phyloP scores from a whole-genome alignment of 2,329 filamentous ascomycete species.

The Botrytis fabae region DNA sequence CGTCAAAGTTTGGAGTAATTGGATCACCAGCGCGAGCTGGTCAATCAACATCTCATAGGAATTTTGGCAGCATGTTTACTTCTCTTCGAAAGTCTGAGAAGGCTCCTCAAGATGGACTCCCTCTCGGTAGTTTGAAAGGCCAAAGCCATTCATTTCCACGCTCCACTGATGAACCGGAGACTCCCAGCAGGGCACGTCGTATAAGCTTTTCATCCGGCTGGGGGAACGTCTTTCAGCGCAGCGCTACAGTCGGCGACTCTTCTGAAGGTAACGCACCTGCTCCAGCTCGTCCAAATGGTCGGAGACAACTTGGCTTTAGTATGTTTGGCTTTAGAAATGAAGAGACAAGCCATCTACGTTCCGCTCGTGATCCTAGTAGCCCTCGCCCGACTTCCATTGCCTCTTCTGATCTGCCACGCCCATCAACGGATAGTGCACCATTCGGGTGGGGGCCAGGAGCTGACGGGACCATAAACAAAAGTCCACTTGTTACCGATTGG shows the following conservation, averaged over 20 bases:
- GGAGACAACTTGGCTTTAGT: conserved; percentile 36
- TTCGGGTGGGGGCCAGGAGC: conserved; percentile 64
- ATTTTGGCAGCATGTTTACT: conserved; percentile 56
- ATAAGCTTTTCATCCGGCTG: conserved; percentile 59
- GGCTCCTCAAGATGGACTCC: conserved; percentile 55
- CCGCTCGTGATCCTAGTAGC: conserved; percentile 57
- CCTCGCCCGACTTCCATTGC: conserved; percentile 69
- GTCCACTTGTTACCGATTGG: conserved; percentile 56
- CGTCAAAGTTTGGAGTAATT: conserved; percentile 37
- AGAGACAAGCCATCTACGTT: conserved; percentile 42
- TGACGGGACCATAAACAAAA: conserved; percentile 51
- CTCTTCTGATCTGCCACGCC: conserved; percentile 70
- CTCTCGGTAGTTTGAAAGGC: conserved; percentile 68
- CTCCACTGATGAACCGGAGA: conserved; percentile 57
- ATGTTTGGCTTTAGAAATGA: conserved; percentile 56
- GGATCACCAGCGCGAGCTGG: conserved; percentile 34
- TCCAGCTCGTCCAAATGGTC: conserved; percentile 35
- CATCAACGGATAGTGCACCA: conserved; percentile 75
- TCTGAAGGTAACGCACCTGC: conserved; percentile 40
- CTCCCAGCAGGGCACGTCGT: conserved; percentile 52
- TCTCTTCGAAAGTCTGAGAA: conserved; percentile 61
- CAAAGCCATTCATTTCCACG: conserved; percentile 79
- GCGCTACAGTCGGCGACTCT: conserved; percentile 31
- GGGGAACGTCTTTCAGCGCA: conserved; percentile 44
- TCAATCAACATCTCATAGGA: conserved; percentile 49